A percentile compares a stretch with the other conserved stretches of the same genome.
Evolutionary conservation across 2,329 filamentous ascomycete species (phyloP).

Genomic region (Pestalotiopsis sp.): DNA sequence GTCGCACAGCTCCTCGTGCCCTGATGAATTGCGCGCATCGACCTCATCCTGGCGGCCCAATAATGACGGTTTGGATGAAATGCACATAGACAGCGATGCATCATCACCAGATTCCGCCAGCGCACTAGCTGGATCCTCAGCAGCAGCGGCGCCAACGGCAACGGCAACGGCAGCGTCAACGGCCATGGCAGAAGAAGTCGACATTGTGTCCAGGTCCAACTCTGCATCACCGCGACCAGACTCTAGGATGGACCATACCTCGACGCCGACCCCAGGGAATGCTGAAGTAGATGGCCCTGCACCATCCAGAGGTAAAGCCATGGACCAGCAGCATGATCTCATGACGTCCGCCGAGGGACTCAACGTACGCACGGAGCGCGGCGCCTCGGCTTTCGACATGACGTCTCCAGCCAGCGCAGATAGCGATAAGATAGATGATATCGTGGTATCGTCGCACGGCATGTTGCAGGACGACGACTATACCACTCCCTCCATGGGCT

Average conservation of each 20-base stretch:
- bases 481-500: slow-evolving; percentile 43
- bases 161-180: background rate
- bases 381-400: slow-evolving; percentile 18
- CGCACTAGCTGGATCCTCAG: slow-evolving; percentile 15
- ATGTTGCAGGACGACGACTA: slow-evolving; percentile 21
- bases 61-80: slow-evolving; percentile 22
- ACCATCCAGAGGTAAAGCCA: slow-evolving; percentile 12
- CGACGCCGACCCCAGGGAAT: slow-evolving; percentile 19
- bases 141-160: background rate
- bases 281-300: slow-evolving; percentile 16
- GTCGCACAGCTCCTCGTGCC: slow-evolving; percentile 31
- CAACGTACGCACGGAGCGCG: slow-evolving; percentile 12
- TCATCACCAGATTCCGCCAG: slow-evolving; percentile 25
- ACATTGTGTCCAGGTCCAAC: slow-evolving; percentile 23
- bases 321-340: slow-evolving; percentile 4
- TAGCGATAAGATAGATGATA: slow-evolving; percentile 20
- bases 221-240: slow-evolving; percentile 27
- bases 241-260: slow-evolving; percentile 19
- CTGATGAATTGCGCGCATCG: slow-evolving; percentile 26
- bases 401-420: slow-evolving; percentile 20
- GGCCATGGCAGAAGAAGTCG: slow-evolving; percentile 13
- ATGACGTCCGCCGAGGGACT: slow-evolving; percentile 19
- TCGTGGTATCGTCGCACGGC: slow-evolving; percentile 15
- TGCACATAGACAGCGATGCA: slow-evolving; percentile 26
- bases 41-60: slow-evolving; percentile 24